phyloP scores from a whole-genome alignment of 176 grass and related monocot genomes.

The bread wheat (Triticum aestivum) region DNA sequence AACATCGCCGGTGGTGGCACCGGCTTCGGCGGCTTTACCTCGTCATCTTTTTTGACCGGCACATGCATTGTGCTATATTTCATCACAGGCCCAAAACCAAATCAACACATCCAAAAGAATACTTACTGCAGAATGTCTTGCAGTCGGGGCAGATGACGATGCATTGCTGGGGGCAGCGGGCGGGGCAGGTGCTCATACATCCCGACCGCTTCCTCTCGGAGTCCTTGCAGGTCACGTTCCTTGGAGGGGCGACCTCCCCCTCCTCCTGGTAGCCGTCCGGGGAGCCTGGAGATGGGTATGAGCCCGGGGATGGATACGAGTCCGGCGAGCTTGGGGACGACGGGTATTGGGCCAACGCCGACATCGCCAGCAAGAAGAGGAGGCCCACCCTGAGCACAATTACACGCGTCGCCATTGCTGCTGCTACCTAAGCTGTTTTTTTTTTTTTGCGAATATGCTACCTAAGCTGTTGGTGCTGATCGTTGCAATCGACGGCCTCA shows the following conservation, averaged over 20 bases:
- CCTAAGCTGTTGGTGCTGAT: too few species aligned
- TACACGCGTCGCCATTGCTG: not conserved
- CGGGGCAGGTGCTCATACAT: not conserved
- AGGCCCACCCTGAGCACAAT: not conserved
- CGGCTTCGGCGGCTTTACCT: not conserved
- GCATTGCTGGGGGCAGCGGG: not conserved
- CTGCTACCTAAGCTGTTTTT: too few species aligned
- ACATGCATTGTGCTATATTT: not conserved
- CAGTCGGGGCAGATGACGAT: not conserved
- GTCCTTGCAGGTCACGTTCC: not conserved
- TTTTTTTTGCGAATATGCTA: too few species aligned
- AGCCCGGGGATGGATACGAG: too few species aligned
- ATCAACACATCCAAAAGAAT: not conserved
- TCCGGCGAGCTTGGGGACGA: too few species aligned
- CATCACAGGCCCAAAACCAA: not conserved
- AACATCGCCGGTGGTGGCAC: slow-evolving; percentile 3
- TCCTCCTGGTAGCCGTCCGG: not conserved
- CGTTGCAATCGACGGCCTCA: too few species aligned
- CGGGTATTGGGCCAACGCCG: not conserved
- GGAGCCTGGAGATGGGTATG: too few species aligned
- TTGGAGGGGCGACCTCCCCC: not conserved
- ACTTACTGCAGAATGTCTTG: not conserved
- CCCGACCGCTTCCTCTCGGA: not conserved
- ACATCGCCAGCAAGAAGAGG: not conserved
- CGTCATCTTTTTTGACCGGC: not conserved